These are phyloP conservation scores for Malus sylvestris DNA, from an alignment of 306 rosid species.

Conservation along the genomic window DNA sequence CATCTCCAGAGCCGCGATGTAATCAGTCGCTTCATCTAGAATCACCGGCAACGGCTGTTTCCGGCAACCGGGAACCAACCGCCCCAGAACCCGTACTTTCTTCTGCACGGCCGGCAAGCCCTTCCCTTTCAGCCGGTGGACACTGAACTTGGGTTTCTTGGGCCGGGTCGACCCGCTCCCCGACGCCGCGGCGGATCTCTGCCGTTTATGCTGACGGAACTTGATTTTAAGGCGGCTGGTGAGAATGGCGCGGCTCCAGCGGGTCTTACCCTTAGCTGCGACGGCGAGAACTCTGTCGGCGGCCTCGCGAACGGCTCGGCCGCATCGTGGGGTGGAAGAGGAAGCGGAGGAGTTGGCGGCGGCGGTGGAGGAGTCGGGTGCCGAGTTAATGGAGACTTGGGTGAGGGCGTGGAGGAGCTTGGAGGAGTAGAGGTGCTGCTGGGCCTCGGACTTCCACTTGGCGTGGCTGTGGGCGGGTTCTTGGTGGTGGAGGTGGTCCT, in stretches of 20 bases:
- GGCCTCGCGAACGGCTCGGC: constrained; percentile 68
- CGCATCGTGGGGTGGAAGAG: constrained; percentile 35
- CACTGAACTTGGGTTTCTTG: constrained; percentile 62
- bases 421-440: constrained; percentile 68
- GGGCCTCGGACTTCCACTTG: constrained; percentile 70
- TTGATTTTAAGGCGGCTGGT: constrained; percentile 65
- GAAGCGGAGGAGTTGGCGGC: neutral
- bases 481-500: constrained; percentile 1
- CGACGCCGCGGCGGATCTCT: constrained; percentile 14
- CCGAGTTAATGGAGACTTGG: constrained; percentile 26
- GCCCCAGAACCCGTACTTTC: constrained; percentile 62
- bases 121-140: constrained; percentile 62
- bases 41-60: constrained; percentile 77
- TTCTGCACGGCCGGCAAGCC: constrained; percentile 65
- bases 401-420: constrained; percentile 64
- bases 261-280: constrained; percentile 72
- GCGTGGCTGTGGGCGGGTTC: neutral
- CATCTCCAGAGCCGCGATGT: constrained; percentile 90
- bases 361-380: neutral
- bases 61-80: constrained; percentile 93
- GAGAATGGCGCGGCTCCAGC: constrained; percentile 93
- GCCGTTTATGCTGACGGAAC: constrained; percentile 49
- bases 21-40: constrained; percentile 78
- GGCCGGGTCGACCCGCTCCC: constrained; percentile 26
- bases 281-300: constrained; percentile 77